A percentile compares a stretch with the other conserved stretches of the same genome.
Evolutionary conservation across 2,329 filamentous ascomycete species (phyloP).

Genomic region (Nemania sp.): DNA sequence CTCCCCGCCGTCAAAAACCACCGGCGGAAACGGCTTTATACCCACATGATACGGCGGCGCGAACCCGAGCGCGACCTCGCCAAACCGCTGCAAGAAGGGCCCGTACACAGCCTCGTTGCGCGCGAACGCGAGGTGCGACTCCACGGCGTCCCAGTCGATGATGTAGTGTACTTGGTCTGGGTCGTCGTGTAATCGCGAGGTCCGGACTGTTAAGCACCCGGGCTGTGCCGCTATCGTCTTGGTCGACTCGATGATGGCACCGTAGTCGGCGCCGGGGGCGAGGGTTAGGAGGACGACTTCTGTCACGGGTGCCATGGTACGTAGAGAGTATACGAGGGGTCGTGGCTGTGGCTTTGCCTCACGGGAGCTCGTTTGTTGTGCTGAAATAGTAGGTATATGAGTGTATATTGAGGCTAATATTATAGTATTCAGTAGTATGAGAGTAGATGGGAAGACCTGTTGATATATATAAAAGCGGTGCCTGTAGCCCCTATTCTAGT

Average conservation of each 20-base stretch:
- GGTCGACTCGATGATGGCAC: conserved; percentile 29
- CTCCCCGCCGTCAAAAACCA: conserved; percentile 23
- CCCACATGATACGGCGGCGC: conserved; percentile 39
- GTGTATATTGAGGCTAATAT: too few species aligned
- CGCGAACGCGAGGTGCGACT: conserved; percentile 41
- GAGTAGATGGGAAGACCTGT: too few species aligned
- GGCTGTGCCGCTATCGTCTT: conserved; percentile 36
- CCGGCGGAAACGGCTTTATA: conserved; percentile 39
- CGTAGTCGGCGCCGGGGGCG: conserved; percentile 31
- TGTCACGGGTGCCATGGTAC: conserved; percentile 45
- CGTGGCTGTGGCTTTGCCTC: neutral
- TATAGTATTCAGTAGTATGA: too few species aligned
- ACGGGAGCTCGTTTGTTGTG: too few species aligned
- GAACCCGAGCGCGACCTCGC: conserved; percentile 4
- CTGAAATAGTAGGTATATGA: too few species aligned
- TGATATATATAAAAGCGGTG: too few species aligned
- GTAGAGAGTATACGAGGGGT: too few species aligned
- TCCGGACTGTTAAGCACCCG: conserved; percentile 42
- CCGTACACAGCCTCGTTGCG: conserved; percentile 30
- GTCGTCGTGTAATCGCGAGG: conserved; percentile 37
- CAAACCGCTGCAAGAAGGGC: conserved; percentile 35
- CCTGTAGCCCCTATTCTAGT: too few species aligned
- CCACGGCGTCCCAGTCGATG: conserved; percentile 45
- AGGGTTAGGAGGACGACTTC: conserved; percentile 42
- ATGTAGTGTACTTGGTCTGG: conserved; percentile 35